A percentile compares a stretch with the other conserved stretches of the same genome.
Evolutionary conservation across 805 yeast species (phyloP).

Genomic region (Nakazawaea anatomiae): DNA sequence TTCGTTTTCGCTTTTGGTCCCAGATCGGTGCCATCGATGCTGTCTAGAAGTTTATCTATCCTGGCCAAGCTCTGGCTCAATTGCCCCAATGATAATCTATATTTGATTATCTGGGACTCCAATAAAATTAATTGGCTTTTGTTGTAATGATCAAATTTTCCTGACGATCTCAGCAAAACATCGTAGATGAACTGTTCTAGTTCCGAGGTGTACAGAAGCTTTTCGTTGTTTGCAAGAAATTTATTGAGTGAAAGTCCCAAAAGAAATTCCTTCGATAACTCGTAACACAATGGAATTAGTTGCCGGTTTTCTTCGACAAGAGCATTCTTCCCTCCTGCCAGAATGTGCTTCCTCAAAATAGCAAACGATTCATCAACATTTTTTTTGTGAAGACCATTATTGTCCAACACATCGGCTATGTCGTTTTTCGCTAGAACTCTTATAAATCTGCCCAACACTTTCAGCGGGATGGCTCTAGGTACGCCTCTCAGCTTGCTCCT

Average conservation of each 20-base stretch:
- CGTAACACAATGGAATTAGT: neutral
- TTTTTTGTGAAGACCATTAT: neutral
- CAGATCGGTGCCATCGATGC: neutral
- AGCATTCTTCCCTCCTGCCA: neutral
- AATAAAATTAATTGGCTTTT: neutral
- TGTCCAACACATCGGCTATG: neutral
- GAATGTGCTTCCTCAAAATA: neutral
- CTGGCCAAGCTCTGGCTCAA: neutral
- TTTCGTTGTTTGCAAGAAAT: neutral
- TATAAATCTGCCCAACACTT: constrained; percentile 3
- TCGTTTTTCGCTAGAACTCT: neutral
- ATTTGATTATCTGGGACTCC: constrained; percentile 2
- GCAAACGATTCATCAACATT: constrained; percentile 4
- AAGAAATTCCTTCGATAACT: constrained; percentile 4
- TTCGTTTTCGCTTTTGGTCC: neutral
- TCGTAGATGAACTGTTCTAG: constrained; percentile 6
- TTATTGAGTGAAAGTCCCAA: neutral
- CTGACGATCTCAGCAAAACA: neutral
- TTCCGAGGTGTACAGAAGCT: neutral
- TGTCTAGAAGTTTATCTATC: neutral
- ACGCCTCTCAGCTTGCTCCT: neutral
- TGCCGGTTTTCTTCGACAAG: too few relatives aligned
- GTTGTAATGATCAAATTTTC: neutral
- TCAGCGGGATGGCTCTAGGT: neutral
- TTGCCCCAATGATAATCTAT: constrained; percentile 1